Base-by-base conservation (phyloP, 371 early-diverging fungal genomes). In the Phascolomyces articulosus region DNA sequence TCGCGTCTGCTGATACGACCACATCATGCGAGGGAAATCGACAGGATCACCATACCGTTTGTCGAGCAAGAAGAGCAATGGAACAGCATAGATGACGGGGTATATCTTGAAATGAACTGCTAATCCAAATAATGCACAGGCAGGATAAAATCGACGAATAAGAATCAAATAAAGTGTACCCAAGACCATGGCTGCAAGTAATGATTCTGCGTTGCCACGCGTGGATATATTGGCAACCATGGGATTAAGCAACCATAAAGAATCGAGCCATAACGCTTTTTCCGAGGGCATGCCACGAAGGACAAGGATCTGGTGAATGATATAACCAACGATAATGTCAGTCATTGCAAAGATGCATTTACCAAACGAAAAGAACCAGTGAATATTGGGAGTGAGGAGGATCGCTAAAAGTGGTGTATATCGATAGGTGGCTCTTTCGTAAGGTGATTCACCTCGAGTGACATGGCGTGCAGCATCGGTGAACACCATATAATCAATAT, bases 71-170 rank as follows among this genome's bases (percentile, higher is more conserved):
- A 85, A 70, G 58, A 92, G 72, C 20, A 96, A 64, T 0, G 97
- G 93, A 0, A 94, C 67, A 0, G 93, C 91, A 74, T 97, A 96
- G 20, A 99, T 90, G 58, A 96, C 84, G 6, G 99, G 98, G 74
- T 97, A 99, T 8, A 98, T 94, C 73, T 99, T 99, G 67, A 98
- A 87, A 73, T 99, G 99, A 9, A 98, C 96, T 7, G 95, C 82
- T n/a, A 96, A 70, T 0, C 98, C 99, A 83, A 93, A 95, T 31
- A 92, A 38, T 11, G 89, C 76, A 7, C 93, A 92, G 0, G 88
- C 93, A 29, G 77, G 60, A 9, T 68, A 75, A 28, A 87, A 73
- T 23, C 81, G 75, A 21, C 83, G 77, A 16, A 69, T 77, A 56
- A 89, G 64, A 18, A 97, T 69, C n/a, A 82, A 69, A 65, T 90